Evolutionary conservation across 371 early-diverging fungal genomes (phyloP).

Genomic region (Mucor saturninus): DNA sequence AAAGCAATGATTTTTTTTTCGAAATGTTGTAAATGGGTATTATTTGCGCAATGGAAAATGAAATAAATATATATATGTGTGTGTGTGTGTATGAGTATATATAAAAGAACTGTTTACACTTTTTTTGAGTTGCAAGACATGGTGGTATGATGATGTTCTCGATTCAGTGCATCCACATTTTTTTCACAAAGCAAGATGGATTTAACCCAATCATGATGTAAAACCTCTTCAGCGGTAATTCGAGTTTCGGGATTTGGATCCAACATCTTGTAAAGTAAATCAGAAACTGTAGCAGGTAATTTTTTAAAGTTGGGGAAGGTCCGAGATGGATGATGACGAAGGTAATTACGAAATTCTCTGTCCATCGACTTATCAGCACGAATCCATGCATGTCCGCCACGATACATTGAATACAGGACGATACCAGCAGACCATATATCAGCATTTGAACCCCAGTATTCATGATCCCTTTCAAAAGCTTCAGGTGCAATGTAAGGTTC

Average conservation of each 20-base stretch:
- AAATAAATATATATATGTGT: neutral
- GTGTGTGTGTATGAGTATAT: too few relatives aligned
- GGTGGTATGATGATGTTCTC: constrained; percentile 27
- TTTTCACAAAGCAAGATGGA: constrained; percentile 53
- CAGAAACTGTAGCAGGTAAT: constrained; percentile 55
- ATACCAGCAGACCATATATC: constrained; percentile 86
- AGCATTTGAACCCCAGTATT: constrained; percentile 74
- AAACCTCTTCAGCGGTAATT: constrained; percentile 61
- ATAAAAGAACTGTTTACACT: neutral
- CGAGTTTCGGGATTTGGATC: constrained; percentile 80
- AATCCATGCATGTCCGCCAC: constrained; percentile 77
- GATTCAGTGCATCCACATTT: constrained; percentile 25
- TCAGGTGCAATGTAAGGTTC: constrained; percentile 92
- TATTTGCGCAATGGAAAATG: constrained; percentile 1
- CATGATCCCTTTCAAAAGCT: constrained; percentile 59
- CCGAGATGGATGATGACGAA: constrained; percentile 53
- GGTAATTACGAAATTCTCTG: constrained; percentile 67
- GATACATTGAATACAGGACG: constrained; percentile 77
- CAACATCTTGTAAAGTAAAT: constrained; percentile 76
- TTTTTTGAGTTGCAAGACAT: constrained; percentile 8
- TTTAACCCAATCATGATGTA: constrained; percentile 72
- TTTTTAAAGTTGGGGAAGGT: constrained; percentile 66
- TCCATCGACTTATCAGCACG: constrained; percentile 67
- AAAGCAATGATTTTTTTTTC: neutral
- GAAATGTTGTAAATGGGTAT: constrained; percentile 11